phyloP scores from a whole-genome alignment of 116 monocot genomes.

The Phalaenopsis hybrid region DNA sequence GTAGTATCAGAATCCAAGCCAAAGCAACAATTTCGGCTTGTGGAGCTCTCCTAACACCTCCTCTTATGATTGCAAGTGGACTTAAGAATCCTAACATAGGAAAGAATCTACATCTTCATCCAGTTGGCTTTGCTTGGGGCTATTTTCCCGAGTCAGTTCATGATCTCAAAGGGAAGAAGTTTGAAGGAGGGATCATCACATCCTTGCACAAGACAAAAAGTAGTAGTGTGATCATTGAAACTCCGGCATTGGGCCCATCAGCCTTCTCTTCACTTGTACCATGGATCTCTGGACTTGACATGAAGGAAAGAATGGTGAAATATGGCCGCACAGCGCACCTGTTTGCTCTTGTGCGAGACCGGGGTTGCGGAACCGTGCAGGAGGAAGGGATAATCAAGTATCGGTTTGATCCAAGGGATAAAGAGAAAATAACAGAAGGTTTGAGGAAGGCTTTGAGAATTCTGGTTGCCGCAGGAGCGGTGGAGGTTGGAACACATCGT shows the following conservation, averaged over 20 bases:
- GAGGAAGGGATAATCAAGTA: slow-evolving; percentile 47
- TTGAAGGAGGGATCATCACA: slow-evolving; percentile 88
- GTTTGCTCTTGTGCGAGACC: slow-evolving; percentile 63
- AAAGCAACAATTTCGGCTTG: slow-evolving; percentile 73
- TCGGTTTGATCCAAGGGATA: slow-evolving; percentile 26
- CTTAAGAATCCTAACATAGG: slow-evolving; percentile 74
- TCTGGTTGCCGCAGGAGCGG: slow-evolving; percentile 75
- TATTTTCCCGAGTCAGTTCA: slow-evolving; percentile 62
- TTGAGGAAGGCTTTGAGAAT: slow-evolving; percentile 52
- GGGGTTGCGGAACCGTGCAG: slow-evolving; percentile 46
- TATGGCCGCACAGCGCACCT: slow-evolving; percentile 63
- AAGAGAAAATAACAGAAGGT: slow-evolving; percentile 49
- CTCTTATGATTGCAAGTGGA: slow-evolving; percentile 57
- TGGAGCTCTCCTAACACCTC: slow-evolving; percentile 73
- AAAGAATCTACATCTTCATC: slow-evolving; percentile 81
- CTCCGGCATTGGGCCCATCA: slow-evolving; percentile 50
- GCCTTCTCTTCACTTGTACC: slow-evolving; percentile 37
- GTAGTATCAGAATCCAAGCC: slow-evolving; percentile 46
- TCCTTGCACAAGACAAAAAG: slow-evolving; percentile 55
- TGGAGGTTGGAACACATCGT: slow-evolving; percentile 72
- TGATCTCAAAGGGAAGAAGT: slow-evolving; percentile 48
- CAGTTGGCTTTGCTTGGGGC: slow-evolving; percentile 68
- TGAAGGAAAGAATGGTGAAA: slow-evolving; percentile 67
- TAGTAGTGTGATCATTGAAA: slow-evolving; percentile 51
- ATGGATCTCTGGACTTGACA: slow-evolving; percentile 67